phyloP scores from a whole-genome alignment of 164 flowering plant species.

The Dillenia suffruticosa region DNA sequence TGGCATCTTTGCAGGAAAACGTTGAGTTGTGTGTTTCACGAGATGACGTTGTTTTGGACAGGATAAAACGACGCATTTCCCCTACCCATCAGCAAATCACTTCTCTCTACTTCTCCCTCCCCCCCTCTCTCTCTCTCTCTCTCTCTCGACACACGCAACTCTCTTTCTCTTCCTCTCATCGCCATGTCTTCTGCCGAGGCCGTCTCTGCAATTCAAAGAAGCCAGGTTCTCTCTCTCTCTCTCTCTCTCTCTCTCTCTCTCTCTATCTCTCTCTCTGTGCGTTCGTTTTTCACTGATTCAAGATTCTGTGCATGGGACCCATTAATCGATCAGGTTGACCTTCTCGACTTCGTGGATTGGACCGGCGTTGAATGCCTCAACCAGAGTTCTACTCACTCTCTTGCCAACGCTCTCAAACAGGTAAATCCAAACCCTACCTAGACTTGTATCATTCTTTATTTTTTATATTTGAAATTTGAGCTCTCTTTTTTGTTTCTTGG shows the following conservation, averaged over 20 bases:
- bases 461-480: background rate
- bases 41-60: too few species aligned
- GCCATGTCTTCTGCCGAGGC: slow-evolving; percentile 57
- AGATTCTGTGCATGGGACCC: background rate
- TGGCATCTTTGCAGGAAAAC: too few species aligned
- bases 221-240: slow-evolving; percentile 23
- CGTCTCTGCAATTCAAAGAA: slow-evolving; percentile 34
- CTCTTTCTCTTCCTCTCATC: background rate
- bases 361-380: slow-evolving; percentile 90
- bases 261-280: background rate
- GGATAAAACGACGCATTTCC: too few species aligned
- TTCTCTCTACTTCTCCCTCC: too few species aligned
- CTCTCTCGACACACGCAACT: too few species aligned
- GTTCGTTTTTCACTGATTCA: background rate
- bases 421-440: slow-evolving; percentile 16
- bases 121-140: too few species aligned
- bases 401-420: slow-evolving; percentile 83
- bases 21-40: too few species aligned
- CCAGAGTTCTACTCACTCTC: slow-evolving; percentile 55
- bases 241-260: background rate
- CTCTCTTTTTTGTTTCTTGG: background rate
- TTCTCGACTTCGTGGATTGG: slow-evolving; percentile 82
- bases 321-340: slow-evolving; percentile 60
- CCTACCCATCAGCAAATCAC: too few species aligned
- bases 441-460: background rate